These are phyloP conservation scores for Solanum verrucosum DNA, from an alignment of 257 asterid genomes.

Conservation along the genomic window DNA sequence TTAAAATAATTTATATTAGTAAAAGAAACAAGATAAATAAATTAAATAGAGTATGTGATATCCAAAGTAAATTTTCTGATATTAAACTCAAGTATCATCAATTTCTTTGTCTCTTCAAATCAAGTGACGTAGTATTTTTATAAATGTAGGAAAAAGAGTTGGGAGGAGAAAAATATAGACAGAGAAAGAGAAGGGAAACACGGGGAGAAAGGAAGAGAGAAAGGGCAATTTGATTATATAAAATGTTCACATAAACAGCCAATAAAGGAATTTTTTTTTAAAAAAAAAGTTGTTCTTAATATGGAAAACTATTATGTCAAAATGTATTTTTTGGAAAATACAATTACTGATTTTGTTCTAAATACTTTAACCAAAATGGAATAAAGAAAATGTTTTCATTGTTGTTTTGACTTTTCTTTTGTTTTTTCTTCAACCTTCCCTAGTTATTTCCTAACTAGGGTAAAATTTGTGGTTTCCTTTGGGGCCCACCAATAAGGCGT, in stretches of 20 bases:
- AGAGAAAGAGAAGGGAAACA: constrained; percentile 9
- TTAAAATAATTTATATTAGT: background rate
- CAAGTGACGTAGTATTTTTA: background rate
- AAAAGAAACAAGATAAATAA: background rate
- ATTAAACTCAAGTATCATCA: background rate
- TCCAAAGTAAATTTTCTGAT: background rate
- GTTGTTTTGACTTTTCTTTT: background rate
- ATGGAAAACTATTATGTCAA: background rate
- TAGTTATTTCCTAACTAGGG: background rate
- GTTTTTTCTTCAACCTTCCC: background rate
- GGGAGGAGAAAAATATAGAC: constrained; percentile 12
- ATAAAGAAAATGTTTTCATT: background rate
- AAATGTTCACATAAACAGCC: background rate
- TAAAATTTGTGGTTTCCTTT: background rate
- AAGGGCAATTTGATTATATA: background rate
- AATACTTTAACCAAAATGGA: background rate
- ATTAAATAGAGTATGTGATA: background rate
- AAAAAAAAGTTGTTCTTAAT: background rate
- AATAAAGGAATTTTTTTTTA: background rate
- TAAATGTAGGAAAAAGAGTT: background rate
- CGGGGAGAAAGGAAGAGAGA: background rate
- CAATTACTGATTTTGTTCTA: background rate
- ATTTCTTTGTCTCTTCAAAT: background rate
- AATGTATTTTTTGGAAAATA: background rate
- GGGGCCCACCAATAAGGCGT: background rate